Evolutionary conservation across 257 asterid genomes (phyloP), one percentile per base, ranked within the genome.

Genomic region (Penstemon barbatus): DNA sequence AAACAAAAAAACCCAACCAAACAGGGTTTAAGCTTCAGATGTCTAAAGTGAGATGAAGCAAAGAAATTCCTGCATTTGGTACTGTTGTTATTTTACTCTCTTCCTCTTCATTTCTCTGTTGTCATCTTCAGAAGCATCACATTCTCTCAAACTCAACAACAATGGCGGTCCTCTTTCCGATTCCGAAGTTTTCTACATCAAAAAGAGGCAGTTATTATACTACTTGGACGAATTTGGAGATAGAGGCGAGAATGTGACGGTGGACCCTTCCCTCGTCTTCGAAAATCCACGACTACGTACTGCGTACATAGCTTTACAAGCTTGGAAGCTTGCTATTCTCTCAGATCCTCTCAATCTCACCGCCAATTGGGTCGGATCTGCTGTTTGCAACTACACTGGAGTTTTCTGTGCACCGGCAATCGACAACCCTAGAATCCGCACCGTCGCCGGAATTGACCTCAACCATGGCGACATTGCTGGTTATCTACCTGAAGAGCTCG

Each of bases 381-480:
- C 54, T 11, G 97, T 90, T 3, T 88, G 97, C 76, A 74, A 49
- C 81, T 90, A 90, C 83, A 80, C 82, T 3, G 86, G 84, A n/a
- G 83, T 90, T 0, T 88, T 62, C 80, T 90, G 97, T 72, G 96
- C 97, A 3, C 89, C 66, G 0, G 95, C 97, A 6, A 80, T 67
- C 0, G 96, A 90, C 71, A 62, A 90, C 37, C 72, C 81, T 3
- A 71, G 77, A 0, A 67, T 88, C 58, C 81, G 68, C 5, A 88
- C 96, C 0, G 96, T 90, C 0, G 97, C 95, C 7, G 94, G 88
- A 43, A 86, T 90, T 56, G 97, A 90, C 71, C 87, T 88, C 36
- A 88, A 90, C 89, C 97, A 90, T 40, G 96, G 88, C 4, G 97
- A 90, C 75, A 90, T 90, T 66, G 97, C 97, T 1, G 97, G 97